phyloP scores from a whole-genome alignment of 345 rosid species.

The Rhizophora apiculata region DNA sequence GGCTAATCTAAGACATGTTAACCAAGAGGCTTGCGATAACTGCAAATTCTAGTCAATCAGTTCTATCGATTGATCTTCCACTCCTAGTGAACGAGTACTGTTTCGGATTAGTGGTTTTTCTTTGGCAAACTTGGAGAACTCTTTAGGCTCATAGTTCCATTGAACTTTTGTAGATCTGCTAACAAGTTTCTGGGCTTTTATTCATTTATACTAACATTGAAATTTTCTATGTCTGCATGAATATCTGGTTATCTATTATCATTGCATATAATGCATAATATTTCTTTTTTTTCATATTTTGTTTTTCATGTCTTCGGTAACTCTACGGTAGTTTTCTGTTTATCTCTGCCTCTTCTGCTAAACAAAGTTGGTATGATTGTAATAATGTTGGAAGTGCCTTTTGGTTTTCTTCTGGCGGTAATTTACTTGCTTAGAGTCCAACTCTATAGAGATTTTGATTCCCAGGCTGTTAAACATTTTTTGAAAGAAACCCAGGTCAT shows the following conservation, averaged over 20 bases:
- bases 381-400: too few relatives aligned
- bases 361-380: too few relatives aligned
- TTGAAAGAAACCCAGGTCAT: not conserved
- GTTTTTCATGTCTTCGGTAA: too few relatives aligned
- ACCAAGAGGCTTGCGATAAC: conserved; percentile 41
- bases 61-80: conserved; percentile 42
- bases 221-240: not conserved
- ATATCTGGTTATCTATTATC: not conserved
- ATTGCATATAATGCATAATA: not conserved
- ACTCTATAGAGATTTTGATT: too few relatives aligned
- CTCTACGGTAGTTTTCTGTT: too few relatives aligned
- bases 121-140: conserved; percentile 3
- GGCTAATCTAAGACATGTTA: conserved; percentile 43
- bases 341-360: too few relatives aligned
- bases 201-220: not conserved
- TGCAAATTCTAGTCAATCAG: conserved; percentile 40
- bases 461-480: too few relatives aligned
- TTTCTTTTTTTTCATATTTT: too few relatives aligned
- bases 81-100: conserved; percentile 39
- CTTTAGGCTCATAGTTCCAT: not conserved
- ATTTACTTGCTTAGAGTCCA: too few relatives aligned
- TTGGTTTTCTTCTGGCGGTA: too few relatives aligned
- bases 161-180: not conserved
- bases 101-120: conserved; percentile 13
- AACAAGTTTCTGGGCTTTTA: not conserved